Conservation (phyloP, 2,329 filamentous ascomycete genomes). For the Colletotrichum tanaceti region DNA sequence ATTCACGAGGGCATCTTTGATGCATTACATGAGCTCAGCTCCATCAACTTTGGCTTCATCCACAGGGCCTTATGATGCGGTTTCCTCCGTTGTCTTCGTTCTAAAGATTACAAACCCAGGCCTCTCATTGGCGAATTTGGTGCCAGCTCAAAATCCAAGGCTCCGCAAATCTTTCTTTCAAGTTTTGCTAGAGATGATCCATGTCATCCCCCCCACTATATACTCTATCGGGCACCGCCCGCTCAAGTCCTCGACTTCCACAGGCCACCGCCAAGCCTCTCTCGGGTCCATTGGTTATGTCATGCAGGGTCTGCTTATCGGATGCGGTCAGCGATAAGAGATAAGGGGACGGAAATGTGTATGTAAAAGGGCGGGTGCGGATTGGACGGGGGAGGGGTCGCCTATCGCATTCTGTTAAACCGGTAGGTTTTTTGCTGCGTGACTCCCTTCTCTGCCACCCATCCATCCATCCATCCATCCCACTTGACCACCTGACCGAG, state of each 20-base stretch:
- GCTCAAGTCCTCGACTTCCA: too few species aligned
- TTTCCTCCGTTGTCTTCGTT: neutral
- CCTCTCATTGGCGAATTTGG: constrained; percentile 22
- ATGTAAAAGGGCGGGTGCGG: neutral
- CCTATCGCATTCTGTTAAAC: neutral
- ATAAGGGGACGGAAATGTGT: constrained; percentile 16
- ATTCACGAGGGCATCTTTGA: neutral
- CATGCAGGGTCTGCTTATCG: constrained; percentile 39
- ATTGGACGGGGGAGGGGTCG: neutral
- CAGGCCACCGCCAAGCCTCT: constrained; percentile 17
- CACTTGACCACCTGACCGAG: constrained; percentile 37
- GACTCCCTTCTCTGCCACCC: constrained; percentile 26
- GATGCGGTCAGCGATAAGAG: constrained; percentile 33
- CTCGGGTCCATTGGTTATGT: constrained; percentile 32
- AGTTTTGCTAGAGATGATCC: constrained; percentile 29
- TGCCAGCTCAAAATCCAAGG: constrained; percentile 11
- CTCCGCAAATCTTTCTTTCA: constrained; percentile 14
- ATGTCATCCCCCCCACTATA: constrained; percentile 24
- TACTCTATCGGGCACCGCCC: neutral
- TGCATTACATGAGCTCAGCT: constrained; percentile 13
- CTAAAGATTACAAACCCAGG: constrained; percentile 29
- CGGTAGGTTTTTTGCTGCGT: constrained; percentile 25
- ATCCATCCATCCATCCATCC: constrained; percentile 24
- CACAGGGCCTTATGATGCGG: neutral
- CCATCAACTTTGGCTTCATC: neutral